Percentiles rank a stretch among this genome's conserved stretches.
phyloP scores from a whole-genome alignment of 2,329 filamentous ascomycete species.

The Davidsoniella australis region DNA sequence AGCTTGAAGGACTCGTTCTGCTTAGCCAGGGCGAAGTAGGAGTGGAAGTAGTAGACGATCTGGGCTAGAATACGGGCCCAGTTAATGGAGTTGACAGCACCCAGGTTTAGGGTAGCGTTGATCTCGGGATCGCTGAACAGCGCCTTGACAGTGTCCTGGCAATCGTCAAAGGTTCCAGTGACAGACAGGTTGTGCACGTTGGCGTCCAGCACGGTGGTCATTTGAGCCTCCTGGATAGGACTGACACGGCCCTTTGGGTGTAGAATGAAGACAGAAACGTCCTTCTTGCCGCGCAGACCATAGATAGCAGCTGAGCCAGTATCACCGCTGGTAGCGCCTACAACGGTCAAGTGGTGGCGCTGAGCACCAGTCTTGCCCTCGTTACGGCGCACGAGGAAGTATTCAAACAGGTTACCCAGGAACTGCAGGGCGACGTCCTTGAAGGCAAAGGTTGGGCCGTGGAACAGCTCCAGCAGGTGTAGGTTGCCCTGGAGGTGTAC shows the following conservation, averaged over 20 bases:
- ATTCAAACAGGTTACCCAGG: conserved; percentile 89
- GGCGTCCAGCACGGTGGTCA: conserved; percentile 80
- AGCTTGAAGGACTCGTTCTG: conserved; percentile 42
- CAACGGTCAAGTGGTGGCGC: conserved; percentile 66
- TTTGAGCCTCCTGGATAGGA: conserved; percentile 87
- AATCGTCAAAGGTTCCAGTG: conserved; percentile 86
- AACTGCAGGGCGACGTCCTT: conserved; percentile 82
- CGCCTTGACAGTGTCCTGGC: conserved; percentile 91
- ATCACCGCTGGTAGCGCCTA: conserved; percentile 74
- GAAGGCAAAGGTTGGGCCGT: conserved; percentile 89
- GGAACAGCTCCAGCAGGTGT: conserved; percentile 84
- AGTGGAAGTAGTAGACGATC: conserved; percentile 92
- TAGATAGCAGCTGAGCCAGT: conserved; percentile 95
- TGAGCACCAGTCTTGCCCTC: conserved; percentile 46
- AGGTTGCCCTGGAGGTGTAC: conserved; percentile 64
- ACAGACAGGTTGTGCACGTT: conserved; percentile 91
- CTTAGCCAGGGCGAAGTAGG: conserved; percentile 68
- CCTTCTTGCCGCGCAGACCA: conserved; percentile 84
- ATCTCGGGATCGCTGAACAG: conserved; percentile 74
- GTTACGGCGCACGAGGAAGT: conserved; percentile 63
- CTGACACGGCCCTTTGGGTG: conserved; percentile 82
- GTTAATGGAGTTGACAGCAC: conserved; percentile 94
- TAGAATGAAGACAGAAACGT: conserved; percentile 90
- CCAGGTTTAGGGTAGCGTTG: conserved; percentile 69
- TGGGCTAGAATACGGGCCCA: conserved; percentile 90